These are phyloP conservation scores for Corinectria fuckeliana DNA, from an alignment of 2,329 filamentous ascomycete genomes.

Conservation along the genomic window DNA sequence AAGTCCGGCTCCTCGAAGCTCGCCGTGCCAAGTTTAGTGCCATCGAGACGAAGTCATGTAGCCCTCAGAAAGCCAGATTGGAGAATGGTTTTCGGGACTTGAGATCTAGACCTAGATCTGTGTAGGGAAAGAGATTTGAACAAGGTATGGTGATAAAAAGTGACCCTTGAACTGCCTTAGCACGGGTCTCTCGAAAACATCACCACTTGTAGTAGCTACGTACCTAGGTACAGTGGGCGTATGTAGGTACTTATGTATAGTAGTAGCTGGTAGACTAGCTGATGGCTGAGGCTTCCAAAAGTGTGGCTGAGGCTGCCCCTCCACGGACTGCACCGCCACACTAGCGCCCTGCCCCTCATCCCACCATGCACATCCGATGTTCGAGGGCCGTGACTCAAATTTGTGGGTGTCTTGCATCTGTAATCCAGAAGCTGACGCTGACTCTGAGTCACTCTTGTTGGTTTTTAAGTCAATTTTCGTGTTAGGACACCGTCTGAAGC, in stretches of 20 bases:
- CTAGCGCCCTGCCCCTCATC: slow-evolving; percentile 27
- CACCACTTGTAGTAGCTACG: slow-evolving; percentile 4
- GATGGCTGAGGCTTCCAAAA: background rate
- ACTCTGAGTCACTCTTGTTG: slow-evolving; percentile 29
- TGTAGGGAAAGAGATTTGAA: background rate
- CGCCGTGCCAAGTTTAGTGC: slow-evolving; percentile 23
- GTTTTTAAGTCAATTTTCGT: slow-evolving; percentile 25
- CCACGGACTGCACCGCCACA: slow-evolving; percentile 27
- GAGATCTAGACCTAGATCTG: background rate
- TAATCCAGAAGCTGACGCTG: slow-evolving; percentile 21
- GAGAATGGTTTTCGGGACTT: background rate
- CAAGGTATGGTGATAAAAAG: background rate
- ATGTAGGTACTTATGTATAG: too few species aligned
- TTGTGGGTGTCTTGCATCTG: slow-evolving; percentile 25
- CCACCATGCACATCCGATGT: slow-evolving; percentile 21
- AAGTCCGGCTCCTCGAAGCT: slow-evolving; percentile 29
- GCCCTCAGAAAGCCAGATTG: background rate
- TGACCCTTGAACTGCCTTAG: background rate
- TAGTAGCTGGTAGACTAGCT: too few species aligned
- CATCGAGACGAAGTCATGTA: slow-evolving; percentile 27
- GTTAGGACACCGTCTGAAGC: slow-evolving; percentile 41
- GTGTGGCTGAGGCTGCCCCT: slow-evolving; percentile 29
- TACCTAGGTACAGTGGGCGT: too few species aligned
- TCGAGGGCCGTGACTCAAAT: slow-evolving; percentile 36
- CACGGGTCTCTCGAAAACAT: slow-evolving; percentile 11